Conservation (phyloP, 768 basidiomycete species). For the Podaxis sp. region DNA sequence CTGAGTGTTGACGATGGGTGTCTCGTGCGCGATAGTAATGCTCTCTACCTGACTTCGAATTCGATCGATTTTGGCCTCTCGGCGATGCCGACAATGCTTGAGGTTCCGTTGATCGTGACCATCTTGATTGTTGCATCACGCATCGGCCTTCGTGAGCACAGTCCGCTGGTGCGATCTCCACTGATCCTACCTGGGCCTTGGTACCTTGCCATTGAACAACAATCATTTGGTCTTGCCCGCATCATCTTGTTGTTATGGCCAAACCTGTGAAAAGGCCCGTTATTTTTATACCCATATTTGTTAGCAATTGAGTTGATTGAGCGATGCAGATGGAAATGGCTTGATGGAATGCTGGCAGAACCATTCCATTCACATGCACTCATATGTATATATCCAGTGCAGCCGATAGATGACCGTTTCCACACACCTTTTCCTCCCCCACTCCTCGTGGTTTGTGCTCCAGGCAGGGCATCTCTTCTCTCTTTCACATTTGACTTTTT, state of each 20-base stretch:
- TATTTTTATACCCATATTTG: conserved; percentile 12
- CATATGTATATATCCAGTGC: conserved; percentile 3
- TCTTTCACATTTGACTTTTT: conserved; percentile 21
- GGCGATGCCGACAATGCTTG: not conserved
- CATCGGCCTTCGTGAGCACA: not conserved
- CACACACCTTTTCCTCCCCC: conserved; percentile 16
- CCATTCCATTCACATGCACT: not conserved
- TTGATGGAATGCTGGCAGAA: conserved; percentile 1
- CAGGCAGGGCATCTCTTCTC: conserved; percentile 26
- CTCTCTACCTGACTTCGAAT: too few species aligned
- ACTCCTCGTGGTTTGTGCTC: conserved; percentile 23
- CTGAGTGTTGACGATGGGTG: too few species aligned
- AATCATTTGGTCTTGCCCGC: not conserved
- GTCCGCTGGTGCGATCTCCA: not conserved
- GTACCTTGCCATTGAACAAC: not conserved
- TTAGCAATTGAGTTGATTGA: conserved; percentile 6
- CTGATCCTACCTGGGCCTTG: not conserved
- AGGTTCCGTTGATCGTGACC: not conserved
- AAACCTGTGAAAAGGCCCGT: not conserved
- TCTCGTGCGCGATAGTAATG: too few species aligned
- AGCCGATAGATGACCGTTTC: not conserved
- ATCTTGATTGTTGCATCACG: too few species aligned
- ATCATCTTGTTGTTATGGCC: not conserved
- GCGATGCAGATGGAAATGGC: conserved; percentile 1
- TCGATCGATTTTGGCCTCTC: not conserved